Evolutionary conservation across 2,329 filamentous ascomycete genomes (phyloP).

Genomic region (Xylariaceae sp.): DNA sequence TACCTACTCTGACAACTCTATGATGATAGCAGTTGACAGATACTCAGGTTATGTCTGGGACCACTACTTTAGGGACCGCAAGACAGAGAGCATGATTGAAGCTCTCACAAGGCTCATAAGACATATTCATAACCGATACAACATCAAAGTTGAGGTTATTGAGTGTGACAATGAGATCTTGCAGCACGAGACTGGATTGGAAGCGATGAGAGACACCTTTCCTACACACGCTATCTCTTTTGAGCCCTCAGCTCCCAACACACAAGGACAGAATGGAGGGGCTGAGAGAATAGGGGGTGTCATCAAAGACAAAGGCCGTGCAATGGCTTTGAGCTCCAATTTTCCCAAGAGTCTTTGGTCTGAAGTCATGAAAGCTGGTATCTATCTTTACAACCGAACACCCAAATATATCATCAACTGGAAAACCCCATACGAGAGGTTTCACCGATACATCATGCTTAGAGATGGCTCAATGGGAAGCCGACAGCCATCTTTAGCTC

Average conservation of each 20-base stretch:
- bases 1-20: neutral
- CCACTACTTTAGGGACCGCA: neutral
- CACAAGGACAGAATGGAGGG: neutral
- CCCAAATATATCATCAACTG: neutral
- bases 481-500: neutral
- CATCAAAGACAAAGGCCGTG: neutral
- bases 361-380: neutral
- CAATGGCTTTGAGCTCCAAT: neutral
- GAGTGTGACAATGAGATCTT: neutral
- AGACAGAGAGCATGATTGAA: neutral
- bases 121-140: no score
- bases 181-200: neutral
- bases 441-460: neutral
- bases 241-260: neutral
- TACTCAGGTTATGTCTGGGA: neutral
- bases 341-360: neutral
- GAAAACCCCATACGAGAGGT: slow-evolving; percentile 1
- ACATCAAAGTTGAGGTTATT: no score
- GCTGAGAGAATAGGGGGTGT: neutral
- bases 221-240: neutral
- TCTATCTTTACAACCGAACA: neutral
- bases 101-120: no score
- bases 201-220: neutral
- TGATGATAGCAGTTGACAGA: neutral
- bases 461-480: neutral